Evolutionary conservation across 768 basidiomycete genomes (phyloP), one percentile per base, ranked within the genome.

Genomic region (Hygrocybe punicea): DNA sequence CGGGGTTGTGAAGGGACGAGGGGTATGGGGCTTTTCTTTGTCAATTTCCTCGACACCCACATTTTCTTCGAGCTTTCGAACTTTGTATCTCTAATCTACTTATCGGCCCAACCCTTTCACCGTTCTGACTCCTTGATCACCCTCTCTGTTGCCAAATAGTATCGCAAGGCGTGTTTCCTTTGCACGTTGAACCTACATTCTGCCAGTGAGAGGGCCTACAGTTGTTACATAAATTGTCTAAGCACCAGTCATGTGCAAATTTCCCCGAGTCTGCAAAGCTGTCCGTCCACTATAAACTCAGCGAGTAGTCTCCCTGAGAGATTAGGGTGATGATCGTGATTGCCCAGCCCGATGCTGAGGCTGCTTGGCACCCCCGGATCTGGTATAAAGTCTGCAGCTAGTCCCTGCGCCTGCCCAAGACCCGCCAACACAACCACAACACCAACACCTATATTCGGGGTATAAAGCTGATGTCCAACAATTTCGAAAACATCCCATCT

Each of bases 1-100:
- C 77, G 58, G 78, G 78, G 59, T 70, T 79, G 71, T 80, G 65
- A 77, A 62, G 35, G 14, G 44, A 24, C 34, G 24, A 29, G 29
- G 29, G 29, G 29, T 25, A 44, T 39, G 51, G 50, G 51, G 58
- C 49, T 51, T 56, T 58, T 57, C 47, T 49, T 47, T 51, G 62
- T 61, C 23, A 58, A 40, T 59, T 49, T 57, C 23, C 33, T 33
- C 53, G 47, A 23, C 59, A 49, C 53, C 46, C 59, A 57, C 48
- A 49, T 37, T 46, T 48, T 57, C 29, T 21, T 56, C 33, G 29
- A 33, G 25, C 16, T 29, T 23, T 36, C 51, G 57, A 62, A 58
- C 61, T 53, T 46, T 65, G 62, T 63, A 63, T 60, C 62, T 61
- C 52, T 63, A 61, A 58, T 56, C 52, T 54, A 42, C 45, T 16